These are phyloP conservation scores for Leccinum variicolor DNA, from an alignment of 768 basidiomycete species.

Conservation along the genomic window DNA sequence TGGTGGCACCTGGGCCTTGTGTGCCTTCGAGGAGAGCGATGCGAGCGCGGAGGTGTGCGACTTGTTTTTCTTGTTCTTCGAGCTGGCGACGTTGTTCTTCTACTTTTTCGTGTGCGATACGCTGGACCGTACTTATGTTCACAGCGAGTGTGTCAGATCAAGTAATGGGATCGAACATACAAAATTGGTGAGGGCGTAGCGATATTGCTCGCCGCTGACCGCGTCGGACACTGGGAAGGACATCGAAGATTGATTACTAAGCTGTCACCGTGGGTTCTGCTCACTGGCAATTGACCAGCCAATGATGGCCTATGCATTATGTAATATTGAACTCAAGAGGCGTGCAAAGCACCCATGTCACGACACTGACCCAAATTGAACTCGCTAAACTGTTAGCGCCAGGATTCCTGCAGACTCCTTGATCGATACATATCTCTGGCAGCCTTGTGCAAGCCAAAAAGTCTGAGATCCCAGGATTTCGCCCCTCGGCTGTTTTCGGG, in stretches of 20 bases:
- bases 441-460: not conserved
- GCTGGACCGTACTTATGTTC: conserved; percentile 29
- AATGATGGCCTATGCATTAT: not conserved
- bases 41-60: conserved; percentile 66
- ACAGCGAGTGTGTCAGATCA: too few relatives aligned
- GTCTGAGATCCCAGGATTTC: not conserved
- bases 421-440: too few relatives aligned
- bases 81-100: conserved; percentile 77
- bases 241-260: not conserved
- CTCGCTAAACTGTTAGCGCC: too few relatives aligned
- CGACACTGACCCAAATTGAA: too few relatives aligned
- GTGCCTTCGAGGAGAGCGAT: conserved; percentile 72
- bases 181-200: conserved; percentile 82
- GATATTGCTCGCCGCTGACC: conserved; percentile 63
- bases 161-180: conserved; percentile 39
- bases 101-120: conserved; percentile 86
- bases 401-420: too few relatives aligned
- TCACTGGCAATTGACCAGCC: too few relatives aligned
- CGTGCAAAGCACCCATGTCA: too few relatives aligned
- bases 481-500: not conserved
- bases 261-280: too few relatives aligned
- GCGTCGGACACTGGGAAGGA: conserved; percentile 18
- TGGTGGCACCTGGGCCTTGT: conserved; percentile 1
- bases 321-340: too few relatives aligned
- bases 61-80: conserved; percentile 80